Base-by-base conservation (phyloP, 768 basidiomycete genomes). In the Psilocybe sp. region DNA sequence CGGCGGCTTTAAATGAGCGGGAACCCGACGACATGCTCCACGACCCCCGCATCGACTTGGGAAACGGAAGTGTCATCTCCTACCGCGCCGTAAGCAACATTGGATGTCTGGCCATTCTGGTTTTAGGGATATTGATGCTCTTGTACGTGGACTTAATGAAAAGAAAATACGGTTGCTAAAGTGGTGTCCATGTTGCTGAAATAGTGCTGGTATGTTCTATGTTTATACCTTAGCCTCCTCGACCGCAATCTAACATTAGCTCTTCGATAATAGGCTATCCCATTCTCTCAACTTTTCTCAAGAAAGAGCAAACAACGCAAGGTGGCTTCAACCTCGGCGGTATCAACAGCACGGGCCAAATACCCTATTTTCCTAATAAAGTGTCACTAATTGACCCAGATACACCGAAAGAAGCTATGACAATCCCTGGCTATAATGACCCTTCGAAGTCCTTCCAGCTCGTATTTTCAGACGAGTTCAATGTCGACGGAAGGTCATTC, bases 381-480 rank as follows among this genome's bases (percentile, higher is more conserved):
- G 79, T 72, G 50, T 80, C 78, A 4, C 70, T 89, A 12, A 87
- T 92, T 61, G 91, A 92, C 66, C 64, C 70, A 18, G 83, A 88
- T 20, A 94, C 92, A 2, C 90, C 89, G 0, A 50, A 72, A 53
- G 64, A 74, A 7, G 79, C 75, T 3, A 66, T 70, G 63, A 75
- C 76, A 49, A 75, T 82, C 62, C 42, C 76, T 2, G 76, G 79
- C 10, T 82, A 84, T 57, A 64, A 73, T 18, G 80, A 85, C 52
- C 78, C 85, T 1, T 60, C 61, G 39, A 78, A 77, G 46, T 65
- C 73, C 13, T 65, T 74, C 69, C 61, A 64, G 60, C 70, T 88
- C 46, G 81, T 90, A 14, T 93, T 90, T 66, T 85, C 82, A 1
- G 90, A 93, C 62, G 91, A 92, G 70, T 93, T 93, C 64, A 81